phyloP scores from a whole-genome alignment of 2,329 filamentous ascomycete species.

The Nannizzia gypsea region DNA sequence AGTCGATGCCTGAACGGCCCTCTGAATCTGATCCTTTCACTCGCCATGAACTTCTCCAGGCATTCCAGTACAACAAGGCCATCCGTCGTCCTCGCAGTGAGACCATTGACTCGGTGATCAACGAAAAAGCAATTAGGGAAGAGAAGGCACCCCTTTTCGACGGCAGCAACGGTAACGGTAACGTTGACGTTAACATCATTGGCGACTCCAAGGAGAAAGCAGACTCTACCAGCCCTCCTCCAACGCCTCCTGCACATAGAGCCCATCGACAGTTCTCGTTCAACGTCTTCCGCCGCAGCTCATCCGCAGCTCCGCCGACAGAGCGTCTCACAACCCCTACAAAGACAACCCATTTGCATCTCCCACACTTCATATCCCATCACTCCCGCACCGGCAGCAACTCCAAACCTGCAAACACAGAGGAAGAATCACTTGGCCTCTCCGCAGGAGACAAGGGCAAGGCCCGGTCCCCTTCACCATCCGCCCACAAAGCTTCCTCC shows the following conservation, averaged over 20 bases:
- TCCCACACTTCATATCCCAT: constrained; percentile 7
- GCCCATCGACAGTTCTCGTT: constrained; percentile 81
- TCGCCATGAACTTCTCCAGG: constrained; percentile 51
- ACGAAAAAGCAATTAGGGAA: not conserved
- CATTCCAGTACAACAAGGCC: constrained; percentile 22
- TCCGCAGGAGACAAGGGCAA: constrained; percentile 54
- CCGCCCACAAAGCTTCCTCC: not conserved
- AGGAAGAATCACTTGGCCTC: constrained; percentile 71
- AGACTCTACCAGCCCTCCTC: constrained; percentile 4
- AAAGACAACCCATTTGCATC: constrained; percentile 2
- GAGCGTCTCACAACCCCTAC: not conserved
- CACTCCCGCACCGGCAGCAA: constrained; percentile 15
- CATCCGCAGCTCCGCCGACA: constrained; percentile 11
- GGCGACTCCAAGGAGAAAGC: not conserved
- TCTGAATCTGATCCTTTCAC: constrained; percentile 48
- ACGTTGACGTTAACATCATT: not conserved
- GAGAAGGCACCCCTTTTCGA: not conserved
- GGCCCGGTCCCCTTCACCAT: constrained; percentile 16
- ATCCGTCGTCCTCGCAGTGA: not conserved
- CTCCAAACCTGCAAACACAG: constrained; percentile 30
- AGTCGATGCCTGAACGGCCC: constrained; percentile 16
- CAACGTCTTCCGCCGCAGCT: constrained; percentile 57
- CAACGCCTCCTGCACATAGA: not conserved
- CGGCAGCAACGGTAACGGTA: not conserved
- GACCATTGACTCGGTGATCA: not conserved